These are phyloP conservation scores for Rhododendron simsii DNA, from an alignment of 148 eudicot genomes.

Conservation along the genomic window DNA sequence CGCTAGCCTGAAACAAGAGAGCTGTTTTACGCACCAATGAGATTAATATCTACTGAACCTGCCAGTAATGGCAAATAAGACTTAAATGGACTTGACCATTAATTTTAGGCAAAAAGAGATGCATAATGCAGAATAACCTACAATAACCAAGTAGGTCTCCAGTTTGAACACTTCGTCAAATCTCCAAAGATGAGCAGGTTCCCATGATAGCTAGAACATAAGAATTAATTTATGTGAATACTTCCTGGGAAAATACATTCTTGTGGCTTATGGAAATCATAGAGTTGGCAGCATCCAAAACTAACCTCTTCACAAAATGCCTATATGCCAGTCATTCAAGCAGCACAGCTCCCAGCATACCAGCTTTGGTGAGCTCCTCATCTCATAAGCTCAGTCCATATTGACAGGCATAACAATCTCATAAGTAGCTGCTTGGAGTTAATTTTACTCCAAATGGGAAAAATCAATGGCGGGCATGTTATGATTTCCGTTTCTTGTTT, in stretches of 20 bases:
- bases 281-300: background rate
- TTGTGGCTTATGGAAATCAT: background rate
- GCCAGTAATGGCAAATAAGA: constrained; percentile 1
- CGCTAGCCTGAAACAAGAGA: background rate
- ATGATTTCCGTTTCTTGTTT: background rate
- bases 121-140: constrained; percentile 1
- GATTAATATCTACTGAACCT: background rate
- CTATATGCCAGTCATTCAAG: background rate
- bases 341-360: background rate
- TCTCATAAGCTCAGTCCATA: background rate
- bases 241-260: background rate
- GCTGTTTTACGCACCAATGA: background rate
- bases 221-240: background rate
- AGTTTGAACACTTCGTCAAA: background rate
- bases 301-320: background rate
- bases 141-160: background rate
- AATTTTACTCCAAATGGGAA: background rate
- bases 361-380: constrained; percentile 6
- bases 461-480: background rate
- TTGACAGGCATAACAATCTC: background rate
- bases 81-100: background rate
- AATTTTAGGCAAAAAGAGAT: background rate
- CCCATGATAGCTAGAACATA: background rate
- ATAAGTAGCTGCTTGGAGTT: background rate
- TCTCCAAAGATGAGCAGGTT: background rate